These are phyloP conservation scores for Malus hybrid DNA, from an alignment of 331 rosid genomes.

Conservation along the genomic window DNA sequence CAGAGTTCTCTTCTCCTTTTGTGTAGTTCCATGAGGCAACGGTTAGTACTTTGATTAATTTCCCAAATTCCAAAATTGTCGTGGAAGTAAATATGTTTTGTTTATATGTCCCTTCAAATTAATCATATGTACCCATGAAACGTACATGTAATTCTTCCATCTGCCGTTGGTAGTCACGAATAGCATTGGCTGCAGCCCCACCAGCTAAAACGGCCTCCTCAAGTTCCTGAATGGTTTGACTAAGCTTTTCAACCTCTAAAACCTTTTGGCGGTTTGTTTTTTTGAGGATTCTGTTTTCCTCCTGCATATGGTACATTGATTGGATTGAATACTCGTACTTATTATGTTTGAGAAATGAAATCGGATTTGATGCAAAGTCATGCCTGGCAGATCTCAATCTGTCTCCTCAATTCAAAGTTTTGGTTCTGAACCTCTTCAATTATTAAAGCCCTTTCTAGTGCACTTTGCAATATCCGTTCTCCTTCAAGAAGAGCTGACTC, in stretches of 20 bases:
- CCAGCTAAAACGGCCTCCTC: constrained; percentile 81
- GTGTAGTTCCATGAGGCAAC: constrained; percentile 2
- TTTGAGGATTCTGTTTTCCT: constrained; percentile 83
- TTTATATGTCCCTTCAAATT: not conserved
- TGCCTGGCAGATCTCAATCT: constrained; percentile 95
- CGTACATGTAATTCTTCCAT: constrained; percentile 59
- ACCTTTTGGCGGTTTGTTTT: constrained; percentile 87
- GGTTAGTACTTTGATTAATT: constrained; percentile 13
- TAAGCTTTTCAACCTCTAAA: constrained; percentile 81
- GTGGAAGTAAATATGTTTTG: not conserved
- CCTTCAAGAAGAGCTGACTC: constrained; percentile 88
- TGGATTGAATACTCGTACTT: constrained; percentile 1
- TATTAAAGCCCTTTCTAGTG: constrained; percentile 81
- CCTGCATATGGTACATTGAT: constrained; percentile 47
- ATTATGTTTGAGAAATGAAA: not conserved
- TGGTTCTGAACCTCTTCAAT: constrained; percentile 98
- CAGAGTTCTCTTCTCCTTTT: constrained; percentile 87
- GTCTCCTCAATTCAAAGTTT: constrained; percentile 86
- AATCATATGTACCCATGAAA: not conserved
- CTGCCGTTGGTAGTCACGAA: constrained; percentile 73
- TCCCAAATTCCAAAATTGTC: not conserved
- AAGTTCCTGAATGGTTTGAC: constrained; percentile 78
- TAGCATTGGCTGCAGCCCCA: constrained; percentile 62
- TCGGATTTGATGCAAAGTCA: constrained; percentile 15
- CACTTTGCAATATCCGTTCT: constrained; percentile 73